Conservation (phyloP, 805 yeast species). For the Kregervanrija fluxuum region DNA sequence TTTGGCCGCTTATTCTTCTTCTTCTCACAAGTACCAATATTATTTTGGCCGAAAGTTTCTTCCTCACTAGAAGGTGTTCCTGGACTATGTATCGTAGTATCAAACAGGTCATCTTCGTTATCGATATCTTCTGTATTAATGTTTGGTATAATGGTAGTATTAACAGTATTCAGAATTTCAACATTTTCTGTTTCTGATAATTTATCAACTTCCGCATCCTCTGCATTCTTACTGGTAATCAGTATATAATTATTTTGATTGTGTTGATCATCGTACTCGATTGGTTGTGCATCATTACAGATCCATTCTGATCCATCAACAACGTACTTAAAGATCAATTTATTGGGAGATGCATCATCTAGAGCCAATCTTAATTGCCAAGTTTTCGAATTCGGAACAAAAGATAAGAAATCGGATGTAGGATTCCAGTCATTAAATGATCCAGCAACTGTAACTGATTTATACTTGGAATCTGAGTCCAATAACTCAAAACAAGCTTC, state of each 20-base stretch:
- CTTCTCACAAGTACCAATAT: not conserved
- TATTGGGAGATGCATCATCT: not conserved
- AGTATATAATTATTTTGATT: constrained; percentile 17
- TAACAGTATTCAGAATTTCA: not conserved
- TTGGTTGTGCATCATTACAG: constrained; percentile 14
- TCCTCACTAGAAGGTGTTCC: constrained; percentile 8
- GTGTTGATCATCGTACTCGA: constrained; percentile 20
- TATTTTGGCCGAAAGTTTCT: not conserved
- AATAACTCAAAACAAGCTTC: not conserved
- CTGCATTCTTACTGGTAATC: not conserved
- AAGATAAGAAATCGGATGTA: constrained; percentile 3
- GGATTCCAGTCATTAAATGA: constrained; percentile 15
- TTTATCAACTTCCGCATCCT: not conserved
- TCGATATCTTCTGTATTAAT: not conserved
- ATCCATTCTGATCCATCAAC: constrained; percentile 22
- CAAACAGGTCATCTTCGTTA: constrained; percentile 3
- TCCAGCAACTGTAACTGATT: constrained; percentile 16
- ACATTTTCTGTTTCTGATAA: not conserved
- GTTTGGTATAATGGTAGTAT: not conserved
- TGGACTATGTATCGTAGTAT: not conserved
- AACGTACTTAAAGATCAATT: constrained; percentile 22
- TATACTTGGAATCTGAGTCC: constrained; percentile 8
- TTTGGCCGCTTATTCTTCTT: not conserved
- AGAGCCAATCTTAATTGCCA: constrained; percentile 1
- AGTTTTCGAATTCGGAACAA: constrained; percentile 4